Evolutionary conservation across 2,329 filamentous ascomycete genomes (phyloP).

Genomic region (Lachnellula cervina): DNA sequence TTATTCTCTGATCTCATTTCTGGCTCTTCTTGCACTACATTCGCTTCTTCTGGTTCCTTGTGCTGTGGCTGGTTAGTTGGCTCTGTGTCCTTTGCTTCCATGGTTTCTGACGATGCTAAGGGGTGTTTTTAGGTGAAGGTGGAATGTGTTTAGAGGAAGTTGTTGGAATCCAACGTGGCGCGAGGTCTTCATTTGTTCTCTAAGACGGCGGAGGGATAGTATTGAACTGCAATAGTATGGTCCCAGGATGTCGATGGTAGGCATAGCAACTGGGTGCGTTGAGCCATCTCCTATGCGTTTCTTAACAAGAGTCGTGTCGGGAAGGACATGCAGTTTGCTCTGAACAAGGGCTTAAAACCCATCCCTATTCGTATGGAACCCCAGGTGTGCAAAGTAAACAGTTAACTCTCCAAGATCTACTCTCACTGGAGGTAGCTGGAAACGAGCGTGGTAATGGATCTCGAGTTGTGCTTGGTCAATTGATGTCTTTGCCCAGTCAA

Average conservation of each 20-base stretch:
- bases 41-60: neutral
- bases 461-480: neutral
- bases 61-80: neutral
- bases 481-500: constrained; percentile 1
- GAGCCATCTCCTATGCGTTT: neutral
- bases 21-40: too few relatives aligned
- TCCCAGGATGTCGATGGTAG: neutral
- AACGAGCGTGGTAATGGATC: constrained; percentile 2
- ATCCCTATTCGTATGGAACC: neutral
- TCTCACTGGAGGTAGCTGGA: neutral
- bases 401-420: neutral
- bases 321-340: neutral
- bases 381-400: neutral
- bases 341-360: neutral
- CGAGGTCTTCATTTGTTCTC: neutral
- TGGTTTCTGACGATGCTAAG: neutral
- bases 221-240: neutral
- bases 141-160: neutral
- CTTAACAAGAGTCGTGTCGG: neutral
- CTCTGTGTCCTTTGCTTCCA: neutral
- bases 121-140: neutral
- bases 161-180: neutral
- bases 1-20: too few relatives aligned
- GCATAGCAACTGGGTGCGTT: neutral
- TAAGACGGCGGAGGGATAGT: neutral